phyloP scores from a whole-genome alignment of 352 stramenopile species.

The Phytophthora tubulina region DNA sequence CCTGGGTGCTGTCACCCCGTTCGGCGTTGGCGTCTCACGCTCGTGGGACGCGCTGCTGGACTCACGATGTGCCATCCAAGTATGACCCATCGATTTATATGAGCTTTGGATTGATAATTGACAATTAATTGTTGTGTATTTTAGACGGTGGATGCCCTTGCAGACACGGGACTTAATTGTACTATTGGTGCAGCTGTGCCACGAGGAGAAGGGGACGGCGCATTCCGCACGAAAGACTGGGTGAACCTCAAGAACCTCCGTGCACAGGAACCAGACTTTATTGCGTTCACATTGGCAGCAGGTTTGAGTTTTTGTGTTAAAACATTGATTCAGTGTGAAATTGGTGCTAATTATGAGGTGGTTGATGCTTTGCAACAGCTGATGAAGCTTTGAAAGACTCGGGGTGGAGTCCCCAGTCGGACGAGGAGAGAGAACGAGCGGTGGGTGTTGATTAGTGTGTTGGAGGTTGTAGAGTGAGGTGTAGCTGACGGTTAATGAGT shows the following conservation, averaged over 20 bases:
- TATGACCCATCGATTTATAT: constrained; percentile 30
- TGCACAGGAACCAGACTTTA: constrained; percentile 87
- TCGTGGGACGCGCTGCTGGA: constrained; percentile 87
- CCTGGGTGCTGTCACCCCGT: constrained; percentile 91
- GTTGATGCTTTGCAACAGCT: constrained; percentile 46
- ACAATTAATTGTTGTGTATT: constrained; percentile 6
- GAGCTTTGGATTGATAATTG: constrained; percentile 17
- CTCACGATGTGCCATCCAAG: constrained; percentile 80
- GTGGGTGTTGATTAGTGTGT: constrained; percentile 31
- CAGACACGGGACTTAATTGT: constrained; percentile 67
- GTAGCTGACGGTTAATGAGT: constrained; percentile 5
- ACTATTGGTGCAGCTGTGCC: constrained; percentile 82
- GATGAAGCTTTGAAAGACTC: constrained; percentile 86
- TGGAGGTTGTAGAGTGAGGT: not conserved
- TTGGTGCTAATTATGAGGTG: constrained; percentile 12
- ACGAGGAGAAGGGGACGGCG: constrained; percentile 55
- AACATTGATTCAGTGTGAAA: not conserved
- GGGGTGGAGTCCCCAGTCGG: constrained; percentile 65
- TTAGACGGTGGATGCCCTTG: constrained; percentile 64
- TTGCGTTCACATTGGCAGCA: constrained; percentile 85
- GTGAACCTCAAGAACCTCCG: constrained; percentile 74
- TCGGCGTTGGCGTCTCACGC: constrained; percentile 85
- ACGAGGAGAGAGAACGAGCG: constrained; percentile 74
- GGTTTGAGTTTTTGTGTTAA: constrained; percentile 40
- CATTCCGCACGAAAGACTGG: constrained; percentile 75